Evolutionary conservation across 495 filamentous ascomycete species (phyloP), one percentile per base, ranked within the genome.

Genomic region (Aspergillus ostianus): DNA sequence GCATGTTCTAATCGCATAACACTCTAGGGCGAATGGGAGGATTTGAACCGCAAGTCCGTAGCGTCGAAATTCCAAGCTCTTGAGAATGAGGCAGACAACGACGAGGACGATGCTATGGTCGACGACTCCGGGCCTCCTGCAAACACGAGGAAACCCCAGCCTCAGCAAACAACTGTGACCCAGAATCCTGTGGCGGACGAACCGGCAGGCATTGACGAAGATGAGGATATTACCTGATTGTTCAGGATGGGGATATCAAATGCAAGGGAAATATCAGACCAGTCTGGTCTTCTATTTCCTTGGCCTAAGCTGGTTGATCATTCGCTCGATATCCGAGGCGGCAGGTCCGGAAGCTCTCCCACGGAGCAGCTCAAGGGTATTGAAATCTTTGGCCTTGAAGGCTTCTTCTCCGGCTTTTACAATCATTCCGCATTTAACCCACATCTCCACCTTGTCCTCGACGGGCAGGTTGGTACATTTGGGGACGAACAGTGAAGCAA

Each of bases 381-480:
- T 85, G 54, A 86, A 70, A 71, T 98, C 91, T 74, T 90, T 96
- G 55, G 80, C 80, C 78, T 85, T 89, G 46, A 91, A 82, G 41
- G 94, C 92, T 76, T 98, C 94, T 74, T 97, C 92, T 17, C 87
- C 95, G 12, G 95, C 94, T 77, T 92, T 91, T 21, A 89, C 84
- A 27, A 92, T 80, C 85, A 95, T 85, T 23, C 92, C 93, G 71
- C 95, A 98, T 75, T 96, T 96, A 63, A 95, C 84, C 84, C 91
- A 98, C 94, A 97, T 97, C 67, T 90, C 87, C 54, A 97, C 85
- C 32, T 87, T 78, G 57, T 92, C 89, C 51, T 84, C 80, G 10
- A 82, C 76, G 20, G 81, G 77, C 47, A 87, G 63, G 46, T 74
- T 74, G 50, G 84, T 85, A 75, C 93, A 96, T 74, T 98, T 98